phyloP scores from a whole-genome alignment of 768 basidiomycete genomes.

The Boletus huronensis region DNA sequence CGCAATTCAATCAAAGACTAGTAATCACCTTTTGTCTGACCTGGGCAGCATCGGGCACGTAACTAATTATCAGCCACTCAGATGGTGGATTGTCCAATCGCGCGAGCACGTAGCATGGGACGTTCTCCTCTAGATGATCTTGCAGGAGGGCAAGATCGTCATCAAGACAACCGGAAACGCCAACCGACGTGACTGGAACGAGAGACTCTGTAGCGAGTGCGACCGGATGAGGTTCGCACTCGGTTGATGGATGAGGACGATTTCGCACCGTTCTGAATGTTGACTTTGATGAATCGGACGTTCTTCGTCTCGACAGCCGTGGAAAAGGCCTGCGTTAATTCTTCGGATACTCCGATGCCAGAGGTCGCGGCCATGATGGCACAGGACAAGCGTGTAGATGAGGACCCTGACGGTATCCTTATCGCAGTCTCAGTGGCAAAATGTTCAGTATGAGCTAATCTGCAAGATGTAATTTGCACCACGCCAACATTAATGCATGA shows the following conservation, averaged over 20 bases:
- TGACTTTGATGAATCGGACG: slow-evolving; percentile 73
- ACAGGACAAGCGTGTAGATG: not conserved
- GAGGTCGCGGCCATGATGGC: slow-evolving; percentile 65
- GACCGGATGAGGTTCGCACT: slow-evolving; percentile 25
- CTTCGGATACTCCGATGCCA: slow-evolving; percentile 61
- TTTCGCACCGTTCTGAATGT: slow-evolving; percentile 67
- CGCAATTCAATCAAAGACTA: slow-evolving; percentile 6
- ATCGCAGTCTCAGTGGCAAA: too few relatives aligned
- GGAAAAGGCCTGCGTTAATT: slow-evolving; percentile 58
- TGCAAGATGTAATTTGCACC: not conserved
- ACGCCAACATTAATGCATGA: slow-evolving; percentile 8
- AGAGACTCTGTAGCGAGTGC: slow-evolving; percentile 54
- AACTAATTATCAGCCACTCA: slow-evolving; percentile 74
- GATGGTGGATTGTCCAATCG: slow-evolving; percentile 55
- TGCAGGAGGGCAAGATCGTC: slow-evolving; percentile 61
- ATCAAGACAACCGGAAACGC: slow-evolving; percentile 48
- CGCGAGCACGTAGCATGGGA: slow-evolving; percentile 74
- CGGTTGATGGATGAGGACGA: slow-evolving; percentile 3
- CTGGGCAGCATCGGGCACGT: slow-evolving; percentile 79
- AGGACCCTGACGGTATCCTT: not conserved
- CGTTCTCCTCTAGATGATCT: slow-evolving; percentile 52
- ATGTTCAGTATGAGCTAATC: not conserved
- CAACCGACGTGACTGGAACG: slow-evolving; percentile 52
- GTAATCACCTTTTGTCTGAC: slow-evolving; percentile 70
- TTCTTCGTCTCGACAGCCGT: slow-evolving; percentile 47